Evolutionary conservation across 352 stramenopile genomes (phyloP).

Genomic region (Elongisporangium undulatum): DNA sequence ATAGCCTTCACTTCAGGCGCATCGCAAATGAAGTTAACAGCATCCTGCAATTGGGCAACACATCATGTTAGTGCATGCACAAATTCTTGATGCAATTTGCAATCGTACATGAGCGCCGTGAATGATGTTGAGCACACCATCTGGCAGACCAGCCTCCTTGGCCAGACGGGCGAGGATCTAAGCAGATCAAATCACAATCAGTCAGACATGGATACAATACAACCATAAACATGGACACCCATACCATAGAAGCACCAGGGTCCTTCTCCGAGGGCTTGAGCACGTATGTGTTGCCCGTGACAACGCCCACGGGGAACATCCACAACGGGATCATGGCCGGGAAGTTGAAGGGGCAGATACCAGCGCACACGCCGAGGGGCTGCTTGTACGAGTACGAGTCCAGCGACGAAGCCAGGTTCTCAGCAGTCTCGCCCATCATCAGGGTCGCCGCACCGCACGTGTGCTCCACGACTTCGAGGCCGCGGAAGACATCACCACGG

Average conservation of each 20-base stretch:
- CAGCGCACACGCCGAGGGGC: conserved; percentile 92
- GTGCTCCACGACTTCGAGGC: conserved; percentile 86
- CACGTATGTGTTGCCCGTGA: conserved; percentile 96
- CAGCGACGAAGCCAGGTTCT: conserved; percentile 89
- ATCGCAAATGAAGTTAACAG: conserved; percentile 95
- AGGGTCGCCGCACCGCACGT: conserved; percentile 72
- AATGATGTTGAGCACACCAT: conserved; percentile 96
- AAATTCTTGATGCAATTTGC: not conserved
- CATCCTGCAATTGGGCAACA: conserved; percentile 39
- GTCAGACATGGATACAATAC: conserved; percentile 5
- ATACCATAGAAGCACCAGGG: conserved; percentile 81
- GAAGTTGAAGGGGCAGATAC: conserved; percentile 96
- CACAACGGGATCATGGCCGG: conserved; percentile 97
- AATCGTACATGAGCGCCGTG: conserved; percentile 62
- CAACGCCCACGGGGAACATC: conserved; percentile 88
- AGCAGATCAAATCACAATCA: not conserved
- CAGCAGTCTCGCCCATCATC: conserved; percentile 95
- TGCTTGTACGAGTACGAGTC: conserved; percentile 97
- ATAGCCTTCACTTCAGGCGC: conserved; percentile 94
- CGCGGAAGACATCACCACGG: conserved; percentile 96
- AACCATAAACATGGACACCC: not conserved
- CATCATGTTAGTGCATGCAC: conserved; percentile 1
- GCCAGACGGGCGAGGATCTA: conserved; percentile 90
- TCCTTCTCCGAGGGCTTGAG: conserved; percentile 96
- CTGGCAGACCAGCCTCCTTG: conserved; percentile 91